Evolutionary conservation across 768 basidiomycete genomes (phyloP).

Genomic region (Tricholoma matsutake): DNA sequence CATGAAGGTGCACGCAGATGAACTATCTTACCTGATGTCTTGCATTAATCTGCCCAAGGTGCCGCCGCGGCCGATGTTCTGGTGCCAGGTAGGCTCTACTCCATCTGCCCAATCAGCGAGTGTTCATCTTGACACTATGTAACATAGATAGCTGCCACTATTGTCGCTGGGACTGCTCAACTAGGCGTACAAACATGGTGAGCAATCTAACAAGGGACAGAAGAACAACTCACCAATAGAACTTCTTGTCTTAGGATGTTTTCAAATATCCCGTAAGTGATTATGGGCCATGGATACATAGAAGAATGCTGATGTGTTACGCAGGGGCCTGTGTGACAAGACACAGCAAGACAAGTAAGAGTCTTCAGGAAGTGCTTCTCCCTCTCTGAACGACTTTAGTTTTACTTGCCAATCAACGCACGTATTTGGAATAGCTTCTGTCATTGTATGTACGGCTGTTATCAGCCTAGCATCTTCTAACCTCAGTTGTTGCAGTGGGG

Average conservation of each 20-base stretch:
- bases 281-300: not conserved
- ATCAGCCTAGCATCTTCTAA: conserved; percentile 4
- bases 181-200: conserved; percentile 65
- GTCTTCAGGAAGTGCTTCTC: not conserved
- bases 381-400: conserved; percentile 21
- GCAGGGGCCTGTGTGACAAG: conserved; percentile 44
- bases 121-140: not conserved
- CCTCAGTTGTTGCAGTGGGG: conserved; percentile 45
- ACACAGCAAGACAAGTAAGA: conserved; percentile 42
- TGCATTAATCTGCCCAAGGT: conserved; percentile 31
- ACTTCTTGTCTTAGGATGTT: conserved; percentile 49
- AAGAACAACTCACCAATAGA: not conserved
- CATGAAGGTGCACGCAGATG: conserved; percentile 39
- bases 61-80: conserved; percentile 65
- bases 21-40: not conserved
- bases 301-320: not conserved
- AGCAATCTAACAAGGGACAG: conserved; percentile 7
- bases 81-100: conserved; percentile 44
- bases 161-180: conserved; percentile 64
- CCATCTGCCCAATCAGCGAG: not conserved
- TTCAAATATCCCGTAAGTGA: conserved; percentile 47
- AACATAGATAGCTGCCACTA: conserved; percentile 47
- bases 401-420: conserved; percentile 52
- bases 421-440: conserved; percentile 50
- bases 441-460: conserved; percentile 47